These are phyloP conservation scores for Termitomyces sp. DNA, from an alignment of 1,284 basidiomycete species.

Conservation along the genomic window DNA sequence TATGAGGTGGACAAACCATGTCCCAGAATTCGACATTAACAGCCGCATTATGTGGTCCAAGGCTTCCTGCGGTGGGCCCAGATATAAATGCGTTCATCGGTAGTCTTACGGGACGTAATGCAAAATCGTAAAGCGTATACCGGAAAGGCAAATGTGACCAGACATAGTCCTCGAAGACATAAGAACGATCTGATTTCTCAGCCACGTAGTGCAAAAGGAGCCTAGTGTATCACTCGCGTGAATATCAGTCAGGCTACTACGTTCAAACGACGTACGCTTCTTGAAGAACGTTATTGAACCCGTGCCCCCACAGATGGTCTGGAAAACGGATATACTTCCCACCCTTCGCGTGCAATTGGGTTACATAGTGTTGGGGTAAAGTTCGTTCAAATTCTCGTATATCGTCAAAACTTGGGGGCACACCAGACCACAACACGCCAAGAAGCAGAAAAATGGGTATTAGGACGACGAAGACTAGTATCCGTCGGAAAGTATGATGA, in stretches of 20 bases:
- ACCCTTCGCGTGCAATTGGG: constrained; percentile 7
- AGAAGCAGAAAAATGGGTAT: constrained; percentile 25
- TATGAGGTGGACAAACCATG: constrained; percentile 23
- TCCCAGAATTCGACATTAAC: constrained; percentile 24
- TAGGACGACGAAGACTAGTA: constrained; percentile 15
- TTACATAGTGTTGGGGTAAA: constrained; percentile 37
- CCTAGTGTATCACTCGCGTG: constrained; percentile 20
- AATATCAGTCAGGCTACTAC: not conserved
- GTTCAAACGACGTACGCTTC: constrained; percentile 38
- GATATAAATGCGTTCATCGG: constrained; percentile 59
- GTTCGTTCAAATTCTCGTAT: constrained; percentile 28
- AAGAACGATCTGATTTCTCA: constrained; percentile 40
- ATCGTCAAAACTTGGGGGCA: constrained; percentile 35
- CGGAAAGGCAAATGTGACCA: constrained; percentile 49
- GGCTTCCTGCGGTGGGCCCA: constrained; percentile 50
- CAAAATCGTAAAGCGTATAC: constrained; percentile 45
- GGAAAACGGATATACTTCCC: constrained; percentile 41
- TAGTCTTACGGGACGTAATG: constrained; percentile 48
- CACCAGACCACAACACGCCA: constrained; percentile 31
- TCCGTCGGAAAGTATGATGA: constrained; percentile 14
- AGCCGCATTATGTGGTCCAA: constrained; percentile 21
- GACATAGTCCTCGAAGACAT: constrained; percentile 64
- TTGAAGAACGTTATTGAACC: constrained; percentile 52
- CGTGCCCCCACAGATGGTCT: constrained; percentile 49
- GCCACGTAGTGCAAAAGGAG: constrained; percentile 48